Evolutionary conservation across 768 basidiomycete species (phyloP).

Genomic region (Tephrocybe sp.): DNA sequence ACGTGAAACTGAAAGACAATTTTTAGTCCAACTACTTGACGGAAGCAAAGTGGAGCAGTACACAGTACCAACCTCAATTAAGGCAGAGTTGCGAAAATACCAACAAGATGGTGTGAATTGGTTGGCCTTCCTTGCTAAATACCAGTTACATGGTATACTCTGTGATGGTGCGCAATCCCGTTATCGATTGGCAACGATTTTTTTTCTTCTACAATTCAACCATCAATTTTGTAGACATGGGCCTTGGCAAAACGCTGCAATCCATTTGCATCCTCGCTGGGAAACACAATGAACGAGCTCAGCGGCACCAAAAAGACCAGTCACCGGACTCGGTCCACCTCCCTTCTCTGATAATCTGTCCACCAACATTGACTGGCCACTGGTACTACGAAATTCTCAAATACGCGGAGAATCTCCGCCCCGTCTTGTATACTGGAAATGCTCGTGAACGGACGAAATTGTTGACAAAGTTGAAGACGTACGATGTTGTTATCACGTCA

Average conservation of each 20-base stretch:
- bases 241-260: slow-evolving; percentile 96
- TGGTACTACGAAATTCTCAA: slow-evolving; percentile 99
- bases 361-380: slow-evolving; percentile 96
- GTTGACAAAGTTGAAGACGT: slow-evolving; percentile 59
- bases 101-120: slow-evolving; percentile 99
- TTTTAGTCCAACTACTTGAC: slow-evolving; percentile 91
- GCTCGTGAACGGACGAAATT: slow-evolving; percentile 77
- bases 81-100: slow-evolving; percentile 94
- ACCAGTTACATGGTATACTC: slow-evolving; percentile 95
- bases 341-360: slow-evolving; percentile 94
- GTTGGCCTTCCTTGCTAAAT: slow-evolving; percentile 97
- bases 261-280: slow-evolving; percentile 96
- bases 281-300: slow-evolving; percentile 86
- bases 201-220: neutral
- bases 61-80: slow-evolving; percentile 80
- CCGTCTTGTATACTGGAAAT: slow-evolving; percentile 88
- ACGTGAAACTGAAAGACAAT: slow-evolving; percentile 85
- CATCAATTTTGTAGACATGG: slow-evolving; percentile 74
- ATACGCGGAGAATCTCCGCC: slow-evolving; percentile 81
- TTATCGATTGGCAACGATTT: too few relatives aligned
- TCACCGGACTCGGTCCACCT: slow-evolving; percentile 81
- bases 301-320: slow-evolving; percentile 61
- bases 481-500: slow-evolving; percentile 94
- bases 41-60: slow-evolving; percentile 95
- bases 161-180: slow-evolving; percentile 78